A percentile compares a stretch with the other conserved stretches of the same genome.
These are phyloP conservation scores for Suhomyces anneliseae DNA, from an alignment of 1,139 yeast species.

Conservation along the genomic window DNA sequence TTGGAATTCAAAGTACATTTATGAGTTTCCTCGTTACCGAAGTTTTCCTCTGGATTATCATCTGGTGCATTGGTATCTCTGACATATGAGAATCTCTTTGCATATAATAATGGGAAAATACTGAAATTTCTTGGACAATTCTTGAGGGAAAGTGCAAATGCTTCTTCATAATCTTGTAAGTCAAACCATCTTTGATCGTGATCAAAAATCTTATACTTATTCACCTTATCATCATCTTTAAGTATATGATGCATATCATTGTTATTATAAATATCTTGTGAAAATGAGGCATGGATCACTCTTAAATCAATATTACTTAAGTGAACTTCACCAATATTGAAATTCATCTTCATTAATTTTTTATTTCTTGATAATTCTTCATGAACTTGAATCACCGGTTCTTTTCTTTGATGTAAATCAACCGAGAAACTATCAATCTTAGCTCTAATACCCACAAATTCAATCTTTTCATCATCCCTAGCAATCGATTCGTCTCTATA, in stretches of 20 bases:
- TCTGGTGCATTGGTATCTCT: slow-evolving; percentile 32
- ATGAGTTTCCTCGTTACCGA: slow-evolving; percentile 35
- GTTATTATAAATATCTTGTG: slow-evolving; percentile 27
- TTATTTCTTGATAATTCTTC: slow-evolving; percentile 32
- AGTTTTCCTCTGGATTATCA: slow-evolving; percentile 15
- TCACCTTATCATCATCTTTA: slow-evolving; percentile 10
- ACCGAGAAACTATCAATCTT: slow-evolving; percentile 42
- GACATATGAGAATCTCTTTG: slow-evolving; percentile 40
- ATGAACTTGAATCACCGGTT: slow-evolving; percentile 33
- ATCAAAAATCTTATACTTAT: slow-evolving; percentile 30
- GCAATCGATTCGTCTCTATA: slow-evolving; percentile 26
- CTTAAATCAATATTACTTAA: slow-evolving; percentile 44
- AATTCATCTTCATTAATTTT: slow-evolving; percentile 43
- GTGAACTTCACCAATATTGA: slow-evolving; percentile 45
- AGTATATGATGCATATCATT: not conserved
- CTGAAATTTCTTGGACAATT: slow-evolving; percentile 23
- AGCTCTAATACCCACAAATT: slow-evolving; percentile 44
- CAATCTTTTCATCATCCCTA: slow-evolving; percentile 24
- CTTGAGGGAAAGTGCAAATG: slow-evolving; percentile 30
- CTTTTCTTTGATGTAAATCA: slow-evolving; percentile 46
- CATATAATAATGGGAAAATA: slow-evolving; percentile 36
- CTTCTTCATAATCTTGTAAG: slow-evolving; percentile 43
- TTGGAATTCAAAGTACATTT: slow-evolving; percentile 29
- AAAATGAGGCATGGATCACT: slow-evolving; percentile 32
- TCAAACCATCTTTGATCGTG: slow-evolving; percentile 45